A percentile compares a stretch with the other conserved stretches of the same genome.
phyloP scores from a whole-genome alignment of 345 rosid genomes.

The Eutrema heterophyllum region DNA sequence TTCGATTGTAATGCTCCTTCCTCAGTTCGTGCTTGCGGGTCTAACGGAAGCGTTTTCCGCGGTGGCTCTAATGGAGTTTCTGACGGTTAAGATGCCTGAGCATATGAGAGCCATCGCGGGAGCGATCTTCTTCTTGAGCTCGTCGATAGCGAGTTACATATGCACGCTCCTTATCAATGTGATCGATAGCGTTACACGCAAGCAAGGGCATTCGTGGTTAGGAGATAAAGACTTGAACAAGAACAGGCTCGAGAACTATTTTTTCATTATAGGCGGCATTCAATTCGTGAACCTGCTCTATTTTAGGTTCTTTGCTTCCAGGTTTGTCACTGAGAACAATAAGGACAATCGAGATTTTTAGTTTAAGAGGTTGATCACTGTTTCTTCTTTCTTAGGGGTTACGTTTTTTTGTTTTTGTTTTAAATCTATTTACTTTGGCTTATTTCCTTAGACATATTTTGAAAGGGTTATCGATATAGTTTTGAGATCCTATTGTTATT shows the following conservation, averaged over 20 bases:
- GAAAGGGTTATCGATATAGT: background rate
- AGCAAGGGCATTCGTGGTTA: conserved; percentile 39
- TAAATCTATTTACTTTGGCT: background rate
- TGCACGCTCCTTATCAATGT: conserved; percentile 44
- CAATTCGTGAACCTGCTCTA: conserved; percentile 43
- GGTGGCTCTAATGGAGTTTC: conserved; percentile 63
- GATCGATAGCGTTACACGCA: conserved; percentile 27
- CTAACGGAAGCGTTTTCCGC: conserved; percentile 66
- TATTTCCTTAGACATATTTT: background rate
- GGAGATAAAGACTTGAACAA: conserved; percentile 61
- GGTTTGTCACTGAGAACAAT: conserved; percentile 17
- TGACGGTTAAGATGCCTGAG: conserved; percentile 63
- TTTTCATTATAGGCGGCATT: conserved; percentile 41
- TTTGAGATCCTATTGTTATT: background rate
- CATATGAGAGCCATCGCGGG: conserved; percentile 73
- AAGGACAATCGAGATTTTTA: conserved; percentile 2
- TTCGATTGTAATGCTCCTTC: conserved; percentile 41
- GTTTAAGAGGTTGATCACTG: background rate
- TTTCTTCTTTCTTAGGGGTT: background rate
- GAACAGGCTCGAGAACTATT: conserved; percentile 48
- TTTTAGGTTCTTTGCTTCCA: conserved; percentile 48
- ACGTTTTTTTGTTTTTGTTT: background rate
- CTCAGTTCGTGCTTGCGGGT: conserved; percentile 63
- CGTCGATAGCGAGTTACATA: conserved; percentile 49
- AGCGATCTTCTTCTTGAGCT: conserved; percentile 61